phyloP scores from a whole-genome alignment of 768 basidiomycete genomes.

The Suillus plorans region DNA sequence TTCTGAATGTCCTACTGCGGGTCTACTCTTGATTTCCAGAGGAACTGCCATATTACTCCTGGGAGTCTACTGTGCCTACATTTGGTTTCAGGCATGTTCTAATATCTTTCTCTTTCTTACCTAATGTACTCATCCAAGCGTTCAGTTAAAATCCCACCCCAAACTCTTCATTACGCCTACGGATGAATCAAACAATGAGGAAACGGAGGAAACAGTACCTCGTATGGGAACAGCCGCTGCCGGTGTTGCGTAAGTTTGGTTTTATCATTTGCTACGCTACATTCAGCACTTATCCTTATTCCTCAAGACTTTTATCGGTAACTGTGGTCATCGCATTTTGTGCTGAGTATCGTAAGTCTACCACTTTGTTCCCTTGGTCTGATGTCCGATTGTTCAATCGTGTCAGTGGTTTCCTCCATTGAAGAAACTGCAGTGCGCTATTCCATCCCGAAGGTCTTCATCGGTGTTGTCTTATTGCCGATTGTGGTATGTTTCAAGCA shows the following conservation, averaged over 20 bases:
- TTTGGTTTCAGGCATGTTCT: constrained; percentile 67
- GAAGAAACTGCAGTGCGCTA: constrained; percentile 87
- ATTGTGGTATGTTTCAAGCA: constrained; percentile 61
- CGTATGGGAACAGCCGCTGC: constrained; percentile 76
- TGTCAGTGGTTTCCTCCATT: constrained; percentile 82
- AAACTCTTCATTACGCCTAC: constrained; percentile 45
- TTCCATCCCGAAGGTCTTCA: constrained; percentile 80
- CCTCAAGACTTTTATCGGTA: constrained; percentile 60
- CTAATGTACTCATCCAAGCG: constrained; percentile 4
- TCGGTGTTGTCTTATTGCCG: constrained; percentile 83
- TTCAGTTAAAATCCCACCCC: constrained; percentile 70
- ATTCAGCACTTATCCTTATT: neutral
- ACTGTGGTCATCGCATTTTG: constrained; percentile 86
- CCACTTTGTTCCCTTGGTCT: neutral
- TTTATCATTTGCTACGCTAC: too few species aligned
- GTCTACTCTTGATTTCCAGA: constrained; percentile 72
- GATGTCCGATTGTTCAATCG: neutral
- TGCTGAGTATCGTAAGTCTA: constrained; percentile 75
- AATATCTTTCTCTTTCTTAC: neutral
- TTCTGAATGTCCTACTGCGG: constrained; percentile 31
- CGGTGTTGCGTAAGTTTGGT: constrained; percentile 41
- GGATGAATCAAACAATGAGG: constrained; percentile 27
- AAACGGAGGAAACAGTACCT: constrained; percentile 26
- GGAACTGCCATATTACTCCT: constrained; percentile 80
- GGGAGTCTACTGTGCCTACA: constrained; percentile 69